Evolutionary conservation across 257 asterid genomes (phyloP).

Genomic region (Primulina tabacum): DNA sequence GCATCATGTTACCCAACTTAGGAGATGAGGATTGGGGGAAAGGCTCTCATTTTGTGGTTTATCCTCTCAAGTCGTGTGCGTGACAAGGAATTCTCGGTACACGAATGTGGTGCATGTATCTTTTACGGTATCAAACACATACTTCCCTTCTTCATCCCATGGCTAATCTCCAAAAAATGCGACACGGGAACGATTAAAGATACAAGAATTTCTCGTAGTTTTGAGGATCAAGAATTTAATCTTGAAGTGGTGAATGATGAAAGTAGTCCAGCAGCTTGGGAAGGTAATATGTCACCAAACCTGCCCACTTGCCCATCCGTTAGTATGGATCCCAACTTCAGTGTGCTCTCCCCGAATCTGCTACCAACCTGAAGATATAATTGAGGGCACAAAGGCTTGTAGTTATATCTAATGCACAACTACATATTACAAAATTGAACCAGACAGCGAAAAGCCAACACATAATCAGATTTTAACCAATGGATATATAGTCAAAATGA

Average conservation of each 20-base stretch:
- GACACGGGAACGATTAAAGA: background rate
- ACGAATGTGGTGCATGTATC: background rate
- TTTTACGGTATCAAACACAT: background rate
- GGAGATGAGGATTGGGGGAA: background rate
- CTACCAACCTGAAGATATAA: slow-evolving; percentile 74
- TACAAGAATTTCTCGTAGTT: background rate
- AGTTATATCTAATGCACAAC: background rate
- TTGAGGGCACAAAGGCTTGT: slow-evolving; percentile 12
- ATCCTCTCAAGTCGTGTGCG: background rate
- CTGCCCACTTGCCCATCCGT: slow-evolving; percentile 97
- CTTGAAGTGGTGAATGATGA: slow-evolving; percentile 82
- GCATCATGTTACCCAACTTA: background rate
- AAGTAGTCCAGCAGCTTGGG: slow-evolving; percentile 95
- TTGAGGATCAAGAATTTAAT: slow-evolving; percentile 52
- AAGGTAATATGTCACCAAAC: slow-evolving; percentile 96
- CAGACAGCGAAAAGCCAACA: background rate
- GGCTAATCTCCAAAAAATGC: background rate
- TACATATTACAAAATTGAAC: background rate
- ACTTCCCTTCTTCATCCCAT: background rate
- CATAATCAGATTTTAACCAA: no score
- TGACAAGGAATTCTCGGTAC: background rate
- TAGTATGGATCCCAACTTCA: slow-evolving; percentile 84
- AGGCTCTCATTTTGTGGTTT: no score
- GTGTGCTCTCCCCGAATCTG: slow-evolving; percentile 96
- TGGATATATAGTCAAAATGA: no score